Evolutionary conservation across 2,329 filamentous ascomycete genomes (phyloP).

Genomic region (Elsinoe arachidis): DNA sequence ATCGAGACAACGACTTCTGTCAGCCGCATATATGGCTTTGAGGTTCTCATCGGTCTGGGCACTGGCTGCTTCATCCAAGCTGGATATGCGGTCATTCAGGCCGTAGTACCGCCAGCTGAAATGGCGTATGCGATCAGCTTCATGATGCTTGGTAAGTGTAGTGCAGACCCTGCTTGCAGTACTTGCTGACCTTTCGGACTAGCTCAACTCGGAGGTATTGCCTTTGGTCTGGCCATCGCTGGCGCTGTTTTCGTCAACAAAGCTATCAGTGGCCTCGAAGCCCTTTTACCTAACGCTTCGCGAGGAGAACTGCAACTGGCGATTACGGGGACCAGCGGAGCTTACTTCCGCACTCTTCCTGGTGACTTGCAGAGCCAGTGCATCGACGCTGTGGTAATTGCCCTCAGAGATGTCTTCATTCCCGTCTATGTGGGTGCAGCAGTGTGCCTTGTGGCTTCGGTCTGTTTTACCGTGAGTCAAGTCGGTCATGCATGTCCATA

Average conservation of each 20-base stretch:
- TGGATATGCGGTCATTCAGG: constrained; percentile 17
- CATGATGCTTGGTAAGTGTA: constrained; percentile 14
- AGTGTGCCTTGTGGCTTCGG: constrained; percentile 2
- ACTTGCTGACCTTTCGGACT: constrained; percentile 1
- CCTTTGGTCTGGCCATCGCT: constrained; percentile 5
- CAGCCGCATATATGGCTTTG: constrained; percentile 22
- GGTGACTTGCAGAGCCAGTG: neutral
- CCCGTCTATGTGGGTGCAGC: neutral
- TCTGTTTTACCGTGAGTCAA: constrained; percentile 7
- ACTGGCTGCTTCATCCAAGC: constrained; percentile 18
- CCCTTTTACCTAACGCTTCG: neutral
- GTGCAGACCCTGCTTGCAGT: neutral
- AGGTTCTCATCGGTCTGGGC: constrained; percentile 19
- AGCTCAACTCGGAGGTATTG: constrained; percentile 12
- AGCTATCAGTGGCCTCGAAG: neutral
- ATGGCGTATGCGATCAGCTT: constrained; percentile 13
- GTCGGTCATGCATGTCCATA: neutral
- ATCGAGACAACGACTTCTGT: constrained; percentile 15
- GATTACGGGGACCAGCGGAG: neutral
- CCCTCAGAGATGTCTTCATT: constrained; percentile 8
- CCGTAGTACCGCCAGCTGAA: neutral
- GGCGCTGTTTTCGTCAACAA: constrained; percentile 12
- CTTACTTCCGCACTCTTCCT: neutral
- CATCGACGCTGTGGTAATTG: neutral
- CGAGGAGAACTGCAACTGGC: neutral